Evolutionary conservation across 2,329 filamentous ascomycete species (phyloP).

Genomic region (Apiospora saccharicola): DNA sequence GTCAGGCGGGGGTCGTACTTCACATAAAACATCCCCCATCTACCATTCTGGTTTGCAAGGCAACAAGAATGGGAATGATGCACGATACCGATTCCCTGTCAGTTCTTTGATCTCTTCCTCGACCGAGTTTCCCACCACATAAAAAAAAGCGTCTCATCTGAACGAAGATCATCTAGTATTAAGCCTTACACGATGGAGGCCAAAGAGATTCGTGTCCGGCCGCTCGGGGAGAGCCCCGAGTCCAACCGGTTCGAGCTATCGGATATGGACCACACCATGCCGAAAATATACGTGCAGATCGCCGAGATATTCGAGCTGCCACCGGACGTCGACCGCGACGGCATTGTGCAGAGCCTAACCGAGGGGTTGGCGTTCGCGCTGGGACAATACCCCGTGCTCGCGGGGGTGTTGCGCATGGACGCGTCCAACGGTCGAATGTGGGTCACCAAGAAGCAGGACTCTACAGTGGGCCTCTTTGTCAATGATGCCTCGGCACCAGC

Average conservation of each 20-base stretch:
- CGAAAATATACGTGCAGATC: conserved; percentile 34
- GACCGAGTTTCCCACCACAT: no score
- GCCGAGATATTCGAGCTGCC: conserved; percentile 32
- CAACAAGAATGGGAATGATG: no score
- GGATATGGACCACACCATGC: conserved; percentile 44
- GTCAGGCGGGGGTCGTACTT: not conserved
- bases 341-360: conserved; percentile 30
- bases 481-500: conserved; percentile 27
- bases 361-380: conserved; percentile 32
- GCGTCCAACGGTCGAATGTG: conserved; percentile 30
- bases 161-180: no score
- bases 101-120: not conserved
- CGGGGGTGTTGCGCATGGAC: conserved; percentile 31
- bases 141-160: no score
- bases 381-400: conserved; percentile 31
- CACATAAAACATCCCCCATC: not conserved
- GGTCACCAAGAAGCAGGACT: conserved; percentile 31
- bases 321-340: conserved; percentile 24
- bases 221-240: not conserved
- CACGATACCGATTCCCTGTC: no score
- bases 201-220: not conserved
- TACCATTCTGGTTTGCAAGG: not conserved
- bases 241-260: conserved; percentile 28
- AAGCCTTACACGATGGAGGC: no score
- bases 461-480: conserved; percentile 30